Evolutionary conservation across 805 yeast genomes (phyloP).

Genomic region (Metschnikowia kofuensis): DNA sequence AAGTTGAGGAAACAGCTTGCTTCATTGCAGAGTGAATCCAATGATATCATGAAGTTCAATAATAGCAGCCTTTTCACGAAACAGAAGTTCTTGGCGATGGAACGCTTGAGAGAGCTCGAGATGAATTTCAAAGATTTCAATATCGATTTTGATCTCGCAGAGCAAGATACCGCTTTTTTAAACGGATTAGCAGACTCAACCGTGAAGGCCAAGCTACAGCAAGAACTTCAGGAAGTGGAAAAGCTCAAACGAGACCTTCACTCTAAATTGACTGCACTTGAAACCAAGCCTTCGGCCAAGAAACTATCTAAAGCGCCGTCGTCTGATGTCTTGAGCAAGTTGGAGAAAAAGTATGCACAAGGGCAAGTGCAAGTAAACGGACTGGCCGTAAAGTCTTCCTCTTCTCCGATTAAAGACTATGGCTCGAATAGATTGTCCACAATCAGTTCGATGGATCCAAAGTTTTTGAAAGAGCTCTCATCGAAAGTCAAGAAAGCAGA

Average conservation of each 20-base stretch:
- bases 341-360: constrained; percentile 45
- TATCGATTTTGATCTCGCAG: constrained; percentile 43
- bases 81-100: constrained; percentile 65
- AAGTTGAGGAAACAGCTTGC: constrained; percentile 56
- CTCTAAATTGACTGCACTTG: constrained; percentile 30
- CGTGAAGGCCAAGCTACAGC: constrained; percentile 36
- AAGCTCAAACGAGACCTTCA: constrained; percentile 39
- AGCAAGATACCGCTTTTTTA: constrained; percentile 16
- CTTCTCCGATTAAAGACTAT: constrained; percentile 25
- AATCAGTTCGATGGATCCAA: constrained; percentile 43
- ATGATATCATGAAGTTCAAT: constrained; percentile 70
- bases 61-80: constrained; percentile 55
- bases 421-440: constrained; percentile 31
- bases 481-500: constrained; percentile 45
- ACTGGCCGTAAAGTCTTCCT: constrained; percentile 12
- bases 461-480: constrained; percentile 52
- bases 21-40: constrained; percentile 67
- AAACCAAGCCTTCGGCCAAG: constrained; percentile 6
- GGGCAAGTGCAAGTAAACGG: constrained; percentile 35
- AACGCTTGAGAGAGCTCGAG: constrained; percentile 69
- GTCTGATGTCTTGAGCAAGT: constrained; percentile 21
- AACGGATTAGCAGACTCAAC: constrained; percentile 28
- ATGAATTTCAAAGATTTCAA: constrained; percentile 62
- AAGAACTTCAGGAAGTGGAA: constrained; percentile 43
- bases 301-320: constrained; percentile 12